phyloP scores from a whole-genome alignment of 495 filamentous ascomycete genomes.

The Penicillium silybi region DNA sequence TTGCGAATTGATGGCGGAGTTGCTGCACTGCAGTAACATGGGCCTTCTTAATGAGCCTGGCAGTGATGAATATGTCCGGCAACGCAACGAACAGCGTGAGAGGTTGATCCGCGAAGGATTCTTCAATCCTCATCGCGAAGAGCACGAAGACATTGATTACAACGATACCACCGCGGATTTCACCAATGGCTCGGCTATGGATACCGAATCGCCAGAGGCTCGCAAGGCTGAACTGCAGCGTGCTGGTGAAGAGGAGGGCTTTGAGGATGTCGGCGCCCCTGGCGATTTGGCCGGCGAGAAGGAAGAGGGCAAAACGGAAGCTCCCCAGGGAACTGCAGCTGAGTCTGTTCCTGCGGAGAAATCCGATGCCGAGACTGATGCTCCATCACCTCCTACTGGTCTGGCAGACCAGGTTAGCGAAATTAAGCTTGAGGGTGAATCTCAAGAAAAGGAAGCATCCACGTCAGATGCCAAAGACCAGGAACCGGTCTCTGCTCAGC shows the following conservation, averaged over 20 bases:
- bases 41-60: conserved; percentile 89
- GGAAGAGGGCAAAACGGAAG: conserved; percentile 39
- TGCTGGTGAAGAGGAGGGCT: conserved; percentile 84
- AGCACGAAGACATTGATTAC: conserved; percentile 40
- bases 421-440: conserved; percentile 46
- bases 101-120: conserved; percentile 66
- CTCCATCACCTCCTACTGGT: conserved; percentile 27
- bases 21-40: conserved; percentile 99
- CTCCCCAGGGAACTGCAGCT: not conserved
- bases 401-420: conserved; percentile 48
- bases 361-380: conserved; percentile 9
- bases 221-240: conserved; percentile 49
- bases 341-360: conserved; percentile 16
- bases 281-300: conserved; percentile 64
- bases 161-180: conserved; percentile 48
- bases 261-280: conserved; percentile 80
- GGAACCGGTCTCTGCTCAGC: conserved; percentile 45
- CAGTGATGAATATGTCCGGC: conserved; percentile 79
- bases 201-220: conserved; percentile 42
- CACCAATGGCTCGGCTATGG: conserved; percentile 33
- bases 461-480: conserved; percentile 10
- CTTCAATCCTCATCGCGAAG: conserved; percentile 36
- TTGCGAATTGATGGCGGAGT: conserved; percentile 96
- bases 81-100: conserved; percentile 78
- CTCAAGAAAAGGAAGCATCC: conserved; percentile 3